Percentiles rank a stretch among this genome's conserved stretches.
phyloP scores from a whole-genome alignment of 2,329 filamentous ascomycete genomes.

The Ascochyta lentis region DNA sequence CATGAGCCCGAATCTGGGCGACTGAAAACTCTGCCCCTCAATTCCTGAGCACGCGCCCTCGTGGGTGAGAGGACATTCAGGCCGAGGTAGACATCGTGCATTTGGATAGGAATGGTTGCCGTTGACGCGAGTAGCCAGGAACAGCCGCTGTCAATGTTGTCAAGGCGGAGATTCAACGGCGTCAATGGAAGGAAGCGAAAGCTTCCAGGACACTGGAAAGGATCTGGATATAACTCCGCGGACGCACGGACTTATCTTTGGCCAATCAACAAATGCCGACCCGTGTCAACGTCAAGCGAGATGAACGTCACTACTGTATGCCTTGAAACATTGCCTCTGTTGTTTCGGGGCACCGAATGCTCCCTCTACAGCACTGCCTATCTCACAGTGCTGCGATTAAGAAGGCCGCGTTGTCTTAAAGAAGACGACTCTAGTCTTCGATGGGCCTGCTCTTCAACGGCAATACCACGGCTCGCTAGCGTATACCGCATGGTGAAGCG shows the following conservation, averaged over 20 bases:
- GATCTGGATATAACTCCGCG: conserved; percentile 11
- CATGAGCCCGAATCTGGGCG: background rate
- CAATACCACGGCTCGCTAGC: background rate
- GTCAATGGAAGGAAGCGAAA: conserved; percentile 1
- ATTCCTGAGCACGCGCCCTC: background rate
- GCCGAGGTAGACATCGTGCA: background rate
- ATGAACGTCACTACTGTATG: background rate
- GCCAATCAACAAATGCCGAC: background rate
- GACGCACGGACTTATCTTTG: background rate
- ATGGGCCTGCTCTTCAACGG: background rate
- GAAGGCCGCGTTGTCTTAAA: too few relatives aligned
- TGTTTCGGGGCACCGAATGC: background rate
- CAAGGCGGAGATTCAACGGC: background rate
- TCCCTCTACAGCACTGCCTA: too few relatives aligned
- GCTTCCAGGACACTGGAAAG: conserved; percentile 5
- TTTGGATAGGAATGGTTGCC: background rate
- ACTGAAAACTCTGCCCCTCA: conserved; percentile 5
- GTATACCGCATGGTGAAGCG: background rate
- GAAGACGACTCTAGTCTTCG: too few relatives aligned
- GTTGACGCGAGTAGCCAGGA: conserved; percentile 1
- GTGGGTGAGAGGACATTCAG: background rate
- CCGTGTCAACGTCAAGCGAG: conserved; percentile 9
- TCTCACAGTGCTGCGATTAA: too few relatives aligned
- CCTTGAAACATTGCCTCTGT: background rate
- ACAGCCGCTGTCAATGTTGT: conserved; percentile 7